Percentiles rank a stretch among this genome's conserved stretches.
These are phyloP conservation scores for Verticillium dahliae DNA, from an alignment of 2,329 filamentous ascomycete species.

Conservation along the genomic window DNA sequence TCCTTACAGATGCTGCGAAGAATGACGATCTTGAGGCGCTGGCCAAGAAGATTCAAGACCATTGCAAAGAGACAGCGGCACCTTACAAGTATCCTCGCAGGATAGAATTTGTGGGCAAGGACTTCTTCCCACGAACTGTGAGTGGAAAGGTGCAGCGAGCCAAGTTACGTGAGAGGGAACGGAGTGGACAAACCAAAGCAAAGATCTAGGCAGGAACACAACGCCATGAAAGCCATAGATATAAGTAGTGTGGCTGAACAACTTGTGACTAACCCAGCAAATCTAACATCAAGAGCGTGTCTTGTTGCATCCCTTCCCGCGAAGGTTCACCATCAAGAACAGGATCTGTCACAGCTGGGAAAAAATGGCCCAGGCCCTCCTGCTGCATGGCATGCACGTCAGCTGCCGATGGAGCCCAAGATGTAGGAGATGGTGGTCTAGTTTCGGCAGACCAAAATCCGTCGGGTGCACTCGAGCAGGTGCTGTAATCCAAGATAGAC, in stretches of 20 bases:
- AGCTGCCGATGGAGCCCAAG: background rate
- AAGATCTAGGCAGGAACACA: background rate
- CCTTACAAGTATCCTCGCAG: constrained; percentile 1
- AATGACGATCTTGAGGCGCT: background rate
- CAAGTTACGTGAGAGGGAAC: background rate
- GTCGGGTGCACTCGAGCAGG: background rate
- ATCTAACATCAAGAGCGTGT: background rate
- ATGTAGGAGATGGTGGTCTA: background rate
- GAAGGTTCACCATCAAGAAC: background rate
- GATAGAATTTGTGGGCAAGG: background rate
- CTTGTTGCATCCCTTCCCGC: background rate
- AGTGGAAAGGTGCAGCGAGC: background rate
- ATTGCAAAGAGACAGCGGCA: background rate
- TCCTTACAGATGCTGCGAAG: background rate
- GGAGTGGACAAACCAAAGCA: background rate
- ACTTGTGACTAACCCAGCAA: background rate
- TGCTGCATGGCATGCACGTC: background rate
- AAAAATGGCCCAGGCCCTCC: background rate
- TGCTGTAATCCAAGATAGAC: background rate
- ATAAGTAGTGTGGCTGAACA: background rate
- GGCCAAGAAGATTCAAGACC: background rate
- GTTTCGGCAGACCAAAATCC: background rate
- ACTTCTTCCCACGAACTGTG: background rate
- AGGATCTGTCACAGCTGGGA: background rate
- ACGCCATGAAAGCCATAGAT: too few species aligned